Base-by-base conservation (phyloP, 2,329 filamentous ascomycete genomes). In the Madurella mycetomatis region DNA sequence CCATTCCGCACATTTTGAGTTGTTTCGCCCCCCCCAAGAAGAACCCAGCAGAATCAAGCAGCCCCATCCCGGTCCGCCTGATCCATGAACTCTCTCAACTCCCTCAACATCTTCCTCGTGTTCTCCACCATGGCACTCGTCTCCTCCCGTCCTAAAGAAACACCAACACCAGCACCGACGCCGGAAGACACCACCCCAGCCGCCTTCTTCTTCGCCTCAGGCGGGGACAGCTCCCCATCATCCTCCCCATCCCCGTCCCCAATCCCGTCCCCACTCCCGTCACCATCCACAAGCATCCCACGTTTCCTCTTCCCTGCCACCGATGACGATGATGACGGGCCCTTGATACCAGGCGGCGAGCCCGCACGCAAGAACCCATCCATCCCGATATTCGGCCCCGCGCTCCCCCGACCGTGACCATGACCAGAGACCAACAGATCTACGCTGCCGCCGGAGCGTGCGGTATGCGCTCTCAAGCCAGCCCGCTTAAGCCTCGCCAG, bases 11-110 rank as follows among this genome's bases (percentile, higher is more conserved):
- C 25, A 25, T 4, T 25, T 25, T 25, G 25, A 7, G 7, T 25
- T 25, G 25, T 25, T 25, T n/a, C n/a, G 25, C 49, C 32, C 37
- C 34, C 4, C 16, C 34, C 11, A n/a, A 11, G 9, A 4, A 42
- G n/a, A 9, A 3, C 17, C 18, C 11, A 37, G 9, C 9, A 11
- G 4, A 37, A 37, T 12, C 34, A 37, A 37, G 4, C 9, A 37
- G 11, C 34, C 34, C 34, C 34, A 9, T 64, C 59, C 44, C 51
- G 48, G 37, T 64, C 62, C 55, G 59, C 40, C 53, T 45, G 49
- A 40, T 65, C 64, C 62, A 65, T 63, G 9, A 49, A 55, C 55
- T 64, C 61, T 41, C 56, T 60, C 54, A 64, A 31, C 55, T 65
- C 64, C 47, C 57, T 53, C 45, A 65, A 25, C 63, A 65, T 65